Base-by-base conservation (phyloP, 176 grass and related monocot genomes). In the Secale cereale region DNA sequence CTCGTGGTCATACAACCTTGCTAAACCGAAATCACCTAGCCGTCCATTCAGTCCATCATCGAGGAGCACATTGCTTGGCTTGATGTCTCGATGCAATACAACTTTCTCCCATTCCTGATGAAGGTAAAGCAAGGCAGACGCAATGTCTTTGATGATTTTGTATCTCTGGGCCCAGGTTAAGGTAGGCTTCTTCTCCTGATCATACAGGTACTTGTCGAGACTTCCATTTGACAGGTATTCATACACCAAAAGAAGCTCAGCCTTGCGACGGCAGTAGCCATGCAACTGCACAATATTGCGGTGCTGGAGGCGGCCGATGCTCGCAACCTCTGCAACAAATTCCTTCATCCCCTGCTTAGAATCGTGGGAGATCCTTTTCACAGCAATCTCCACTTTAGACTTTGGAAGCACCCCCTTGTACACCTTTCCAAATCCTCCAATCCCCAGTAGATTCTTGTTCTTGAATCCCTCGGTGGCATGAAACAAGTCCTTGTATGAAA, bases 191-290 rank as follows among this genome's bases (percentile, higher is more conserved):
- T 39, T 25, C 13, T 78, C 56, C 9, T 61, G 32, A 39, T 60
- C 33, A 78, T 72, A 84, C 71, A 84, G 76, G 56, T 76, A 74
- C 70, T 74, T 84, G 52, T 75, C 39, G 23, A 74, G 76, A 16
- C 76, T 62, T 78, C 75, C 75, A 9, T 77, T 36, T 0, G 50
- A 23, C 52, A 77, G 23, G 8, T 77, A 36, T 25, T 77, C 74
- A 74, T 74, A 74, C 41, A 74, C 71, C 25, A 74, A 48, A 50
- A 74, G 23, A 50, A 74, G 71, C 71, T 74, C 71, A 15, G 25
- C 25, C 27, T 74, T 74, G 14, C 71, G 39, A 29, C 71, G 41
- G 25, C 71, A 74, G 17, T 74, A 74, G 25, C 71, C 71, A 50
- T 74, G 71, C 4, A 74, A 74, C 16, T 48, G 40, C 25, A 74